A percentile compares a stretch with the other conserved stretches of the same genome.
These are phyloP conservation scores for Fibroporia radiculosa DNA, from an alignment of 768 basidiomycete species.

Conservation along the genomic window DNA sequence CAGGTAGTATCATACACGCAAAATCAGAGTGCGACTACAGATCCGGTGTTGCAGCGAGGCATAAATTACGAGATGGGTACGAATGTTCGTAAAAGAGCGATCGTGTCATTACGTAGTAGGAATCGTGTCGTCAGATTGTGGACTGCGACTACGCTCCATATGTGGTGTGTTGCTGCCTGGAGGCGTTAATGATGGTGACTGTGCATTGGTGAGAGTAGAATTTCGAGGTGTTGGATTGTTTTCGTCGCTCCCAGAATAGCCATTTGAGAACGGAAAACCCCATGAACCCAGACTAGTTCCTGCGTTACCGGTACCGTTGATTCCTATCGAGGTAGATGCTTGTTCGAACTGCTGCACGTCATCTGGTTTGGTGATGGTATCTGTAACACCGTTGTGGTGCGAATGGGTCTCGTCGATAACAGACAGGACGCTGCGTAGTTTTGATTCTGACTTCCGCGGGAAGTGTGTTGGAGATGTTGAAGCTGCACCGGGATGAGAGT, in stretches of 20 bases:
- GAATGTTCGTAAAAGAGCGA: background rate
- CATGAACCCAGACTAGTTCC: constrained; percentile 3
- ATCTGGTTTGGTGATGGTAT: constrained; percentile 5
- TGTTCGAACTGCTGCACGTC: constrained; percentile 7
- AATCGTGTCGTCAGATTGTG: constrained; percentile 23
- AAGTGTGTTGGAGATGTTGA: constrained; percentile 23
- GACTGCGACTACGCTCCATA: constrained; percentile 21
- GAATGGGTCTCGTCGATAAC: constrained; percentile 57
- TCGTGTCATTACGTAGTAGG: constrained; percentile 18
- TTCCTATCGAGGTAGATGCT: constrained; percentile 17
- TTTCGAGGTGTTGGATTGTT: constrained; percentile 41
- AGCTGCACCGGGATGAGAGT: constrained; percentile 40
- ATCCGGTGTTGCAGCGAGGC: background rate
- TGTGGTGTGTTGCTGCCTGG: constrained; percentile 14
- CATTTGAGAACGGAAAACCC: constrained; percentile 1
- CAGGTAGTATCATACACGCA: background rate
- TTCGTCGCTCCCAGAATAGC: background rate
- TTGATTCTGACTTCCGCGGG: constrained; percentile 52
- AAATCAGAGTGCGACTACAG: background rate
- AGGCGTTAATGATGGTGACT: constrained; percentile 15
- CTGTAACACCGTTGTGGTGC: constrained; percentile 20
- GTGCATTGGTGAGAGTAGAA: constrained; percentile 25
- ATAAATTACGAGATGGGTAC: too few relatives aligned
- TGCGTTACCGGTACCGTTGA: constrained; percentile 12
- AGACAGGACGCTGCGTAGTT: constrained; percentile 65